phyloP scores from a whole-genome alignment of 2,329 filamentous ascomycete species.

The Curvularia eragrostidis region DNA sequence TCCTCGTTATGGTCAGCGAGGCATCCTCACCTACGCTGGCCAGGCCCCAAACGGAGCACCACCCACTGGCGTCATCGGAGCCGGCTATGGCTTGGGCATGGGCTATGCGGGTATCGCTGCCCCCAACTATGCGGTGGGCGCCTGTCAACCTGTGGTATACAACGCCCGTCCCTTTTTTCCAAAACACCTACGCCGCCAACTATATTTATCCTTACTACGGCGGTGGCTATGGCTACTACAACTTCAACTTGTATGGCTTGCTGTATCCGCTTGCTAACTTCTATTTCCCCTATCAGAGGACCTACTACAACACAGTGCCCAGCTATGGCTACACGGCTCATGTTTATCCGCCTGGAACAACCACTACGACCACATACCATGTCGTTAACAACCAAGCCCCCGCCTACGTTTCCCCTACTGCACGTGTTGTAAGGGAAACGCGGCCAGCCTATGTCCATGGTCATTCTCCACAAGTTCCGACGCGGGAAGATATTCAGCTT shows the following conservation, averaged over 20 bases:
- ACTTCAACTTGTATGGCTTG: slow-evolving; percentile 34
- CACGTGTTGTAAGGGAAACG: slow-evolving; percentile 19
- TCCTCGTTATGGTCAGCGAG: slow-evolving; percentile 40
- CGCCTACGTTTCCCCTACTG: slow-evolving; percentile 4
- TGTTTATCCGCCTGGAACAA: slow-evolving; percentile 34
- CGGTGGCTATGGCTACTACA: slow-evolving; percentile 35
- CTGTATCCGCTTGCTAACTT: slow-evolving; percentile 47
- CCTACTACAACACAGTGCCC: slow-evolving; percentile 36
- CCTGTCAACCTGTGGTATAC: slow-evolving; percentile 37
- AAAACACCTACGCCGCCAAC: slow-evolving; percentile 24
- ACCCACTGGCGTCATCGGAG: slow-evolving; percentile 31
- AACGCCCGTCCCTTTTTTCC: slow-evolving; percentile 30
- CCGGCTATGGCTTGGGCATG: slow-evolving; percentile 22
- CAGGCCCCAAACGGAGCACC: slow-evolving; percentile 39
- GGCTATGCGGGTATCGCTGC: slow-evolving; percentile 18
- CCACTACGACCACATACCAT: slow-evolving; percentile 36
- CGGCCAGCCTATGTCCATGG: slow-evolving; percentile 23
- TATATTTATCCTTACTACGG: slow-evolving; percentile 25
- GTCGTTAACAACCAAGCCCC: slow-evolving; percentile 33
- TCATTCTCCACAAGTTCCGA: slow-evolving; percentile 7
- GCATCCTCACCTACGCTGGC: slow-evolving; percentile 36
- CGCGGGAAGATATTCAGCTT: slow-evolving; percentile 39
- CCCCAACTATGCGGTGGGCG: slow-evolving; percentile 23
- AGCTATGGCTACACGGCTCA: slow-evolving; percentile 33
- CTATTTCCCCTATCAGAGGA: slow-evolving; percentile 42